phyloP scores from a whole-genome alignment of 1,284 basidiomycete species.

The Naganishia sp. region DNA sequence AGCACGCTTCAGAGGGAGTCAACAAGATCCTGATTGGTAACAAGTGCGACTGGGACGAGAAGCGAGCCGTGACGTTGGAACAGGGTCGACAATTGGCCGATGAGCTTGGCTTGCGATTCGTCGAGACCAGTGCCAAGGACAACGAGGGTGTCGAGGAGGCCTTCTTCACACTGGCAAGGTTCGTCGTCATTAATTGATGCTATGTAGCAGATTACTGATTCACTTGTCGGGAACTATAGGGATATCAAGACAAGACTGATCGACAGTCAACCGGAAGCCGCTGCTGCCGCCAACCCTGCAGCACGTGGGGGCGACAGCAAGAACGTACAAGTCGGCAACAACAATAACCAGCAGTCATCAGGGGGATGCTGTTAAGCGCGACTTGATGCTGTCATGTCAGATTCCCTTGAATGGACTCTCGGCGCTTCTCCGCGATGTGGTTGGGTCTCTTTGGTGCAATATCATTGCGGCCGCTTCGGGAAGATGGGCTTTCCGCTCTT shows the following conservation, averaged over 20 bases:
- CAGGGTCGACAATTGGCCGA: constrained; percentile 71
- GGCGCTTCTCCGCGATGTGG: no score
- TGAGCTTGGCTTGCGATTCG: constrained; percentile 86
- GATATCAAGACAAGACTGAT: constrained; percentile 97
- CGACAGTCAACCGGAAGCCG: constrained; percentile 75
- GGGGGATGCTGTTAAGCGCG: constrained; percentile 30
- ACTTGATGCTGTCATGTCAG: neutral
- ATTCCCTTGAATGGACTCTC: no score
- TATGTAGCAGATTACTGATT: constrained; percentile 29
- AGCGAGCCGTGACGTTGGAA: constrained; percentile 79
- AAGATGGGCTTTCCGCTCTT: no score
- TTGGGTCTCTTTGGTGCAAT: no score
- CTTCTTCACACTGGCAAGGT: constrained; percentile 96
- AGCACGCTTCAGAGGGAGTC: constrained; percentile 97
- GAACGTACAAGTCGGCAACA: constrained; percentile 21
- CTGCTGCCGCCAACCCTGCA: constrained; percentile 29
- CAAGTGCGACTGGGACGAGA: constrained; percentile 99
- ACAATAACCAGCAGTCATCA: constrained; percentile 21
- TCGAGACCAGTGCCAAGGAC: constrained; percentile 97
- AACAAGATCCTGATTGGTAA: constrained; percentile 99
- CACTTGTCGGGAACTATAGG: constrained; percentile 55
- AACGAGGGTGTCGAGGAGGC: constrained; percentile 99
- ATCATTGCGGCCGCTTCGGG: no score
- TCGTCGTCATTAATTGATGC: constrained; percentile 44
- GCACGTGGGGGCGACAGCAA: constrained; percentile 1